Conservation (phyloP, 768 basidiomycete genomes). For the Roridomyces roridus region DNA sequence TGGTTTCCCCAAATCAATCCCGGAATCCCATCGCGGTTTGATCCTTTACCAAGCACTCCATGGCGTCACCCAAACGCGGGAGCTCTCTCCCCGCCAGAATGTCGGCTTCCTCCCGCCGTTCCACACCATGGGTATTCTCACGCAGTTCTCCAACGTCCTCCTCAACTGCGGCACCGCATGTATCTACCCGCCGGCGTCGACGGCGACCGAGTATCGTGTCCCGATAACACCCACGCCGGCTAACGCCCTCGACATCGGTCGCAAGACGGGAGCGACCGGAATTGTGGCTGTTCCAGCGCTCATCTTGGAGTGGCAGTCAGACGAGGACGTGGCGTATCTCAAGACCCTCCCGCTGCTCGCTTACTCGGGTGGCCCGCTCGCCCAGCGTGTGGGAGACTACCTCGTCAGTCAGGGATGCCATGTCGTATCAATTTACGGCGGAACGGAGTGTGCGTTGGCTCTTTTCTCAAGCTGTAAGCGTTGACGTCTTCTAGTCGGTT, state of each 20-base stretch:
- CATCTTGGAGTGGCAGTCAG: constrained; percentile 44
- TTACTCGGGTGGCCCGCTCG: constrained; percentile 43
- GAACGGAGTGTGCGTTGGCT: constrained; percentile 40
- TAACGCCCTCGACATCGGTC: constrained; percentile 43
- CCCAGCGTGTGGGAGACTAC: constrained; percentile 40
- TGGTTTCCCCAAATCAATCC: no score
- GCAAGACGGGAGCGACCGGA: constrained; percentile 31
- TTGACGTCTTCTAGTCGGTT: constrained; percentile 15
- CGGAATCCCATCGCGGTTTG: no score
- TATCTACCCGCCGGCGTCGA: constrained; percentile 40
- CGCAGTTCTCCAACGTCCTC: constrained; percentile 38
- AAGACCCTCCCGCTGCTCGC: constrained; percentile 28
- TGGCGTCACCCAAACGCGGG: no score
- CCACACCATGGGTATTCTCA: constrained; percentile 38
- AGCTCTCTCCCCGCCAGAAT: constrained; percentile 12
- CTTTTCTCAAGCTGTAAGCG: neutral
- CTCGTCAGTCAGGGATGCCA: constrained; percentile 42
- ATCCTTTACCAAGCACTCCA: no score
- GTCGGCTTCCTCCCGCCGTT: constrained; percentile 43
- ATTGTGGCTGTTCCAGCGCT: constrained; percentile 45
- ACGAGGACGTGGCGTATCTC: constrained; percentile 34
- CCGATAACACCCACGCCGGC: constrained; percentile 46
- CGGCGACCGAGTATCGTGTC: constrained; percentile 20
- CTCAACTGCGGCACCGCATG: constrained; percentile 29
- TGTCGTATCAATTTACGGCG: constrained; percentile 40